Evolutionary conservation across 2,329 filamentous ascomycete species (phyloP), one percentile per base, ranked within the genome.

Genomic region (Orbilia javanica): DNA sequence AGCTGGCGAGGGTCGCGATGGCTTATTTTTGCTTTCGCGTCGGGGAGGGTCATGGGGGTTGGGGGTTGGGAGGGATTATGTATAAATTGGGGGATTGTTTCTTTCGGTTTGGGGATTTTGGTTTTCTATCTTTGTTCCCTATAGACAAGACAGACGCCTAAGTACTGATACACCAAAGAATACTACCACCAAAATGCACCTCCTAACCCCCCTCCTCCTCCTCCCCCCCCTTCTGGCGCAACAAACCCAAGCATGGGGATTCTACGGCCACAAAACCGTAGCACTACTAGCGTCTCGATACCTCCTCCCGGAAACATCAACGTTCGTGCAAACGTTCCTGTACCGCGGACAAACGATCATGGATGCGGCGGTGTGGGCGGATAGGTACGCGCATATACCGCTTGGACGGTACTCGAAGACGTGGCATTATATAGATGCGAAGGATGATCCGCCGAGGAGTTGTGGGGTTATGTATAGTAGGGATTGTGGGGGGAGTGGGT

Each of bases 341-440:
- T 84, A 86, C 79, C 88, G 88, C 1, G 83, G 85, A 69, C 86
- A 89, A 81, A 91, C 90, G 81, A 86, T 92, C 27, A 89, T 89
- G 57, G 86, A 86, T 71, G 87, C 91, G 2, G 90, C 90, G 2
- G 89, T 89, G 8, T 92, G 90, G 90, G 90, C 90, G 31, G 90
- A 92, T 84, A 89, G 86, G 44, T 86, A 90, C 83, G 87, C 89
- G 25, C 91, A 91, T 84, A 90, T 88, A 6, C 86, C 87, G 83
- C 90, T 88, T 85, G 89, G 89, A 13, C 85, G 86, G 42, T 91
- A 89, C 83, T 89, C 88, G 7, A 88, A 86, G 79, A 87, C 87
- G 36, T 90, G 90, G 83, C 90, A 92, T 85, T 92, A 89, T 84
- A 91, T 92, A 84, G 90, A 91, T 82, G 89, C 90, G 75, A 87